Percentiles rank a stretch among this genome's conserved stretches.
phyloP scores from a whole-genome alignment of 108 stramenopile genomes.

The Parietichytrium sp. region DNA sequence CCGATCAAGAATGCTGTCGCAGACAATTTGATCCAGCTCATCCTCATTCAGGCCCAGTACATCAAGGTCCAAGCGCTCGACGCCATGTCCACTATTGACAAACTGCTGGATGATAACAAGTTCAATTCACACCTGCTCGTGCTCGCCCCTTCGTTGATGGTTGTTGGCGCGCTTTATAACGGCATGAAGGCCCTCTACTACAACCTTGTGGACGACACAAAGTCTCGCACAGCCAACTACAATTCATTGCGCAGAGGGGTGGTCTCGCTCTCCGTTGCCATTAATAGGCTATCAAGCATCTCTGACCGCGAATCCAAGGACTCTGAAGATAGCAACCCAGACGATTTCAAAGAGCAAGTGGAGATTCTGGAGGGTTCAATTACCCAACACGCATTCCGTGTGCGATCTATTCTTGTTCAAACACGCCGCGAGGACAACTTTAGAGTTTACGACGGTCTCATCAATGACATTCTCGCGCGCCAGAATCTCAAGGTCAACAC shows the following conservation, averaged over 20 bases:
- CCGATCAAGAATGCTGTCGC: neutral
- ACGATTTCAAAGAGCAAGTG: neutral
- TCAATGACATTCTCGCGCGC: neutral
- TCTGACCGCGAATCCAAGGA: neutral
- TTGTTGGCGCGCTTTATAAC: slow-evolving; percentile 16
- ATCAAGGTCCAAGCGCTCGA: neutral
- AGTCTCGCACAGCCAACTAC: neutral
- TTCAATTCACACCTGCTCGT: slow-evolving; percentile 30
- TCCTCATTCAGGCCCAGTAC: slow-evolving; percentile 18
- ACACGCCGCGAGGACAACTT: neutral
- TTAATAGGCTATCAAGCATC: neutral
- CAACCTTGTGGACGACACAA: slow-evolving; percentile 2
- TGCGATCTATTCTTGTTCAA: neutral
- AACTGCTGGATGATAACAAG: neutral
- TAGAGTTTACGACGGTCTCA: neutral
- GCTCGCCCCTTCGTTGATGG: neutral
- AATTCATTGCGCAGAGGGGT: neutral
- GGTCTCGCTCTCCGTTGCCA: neutral
- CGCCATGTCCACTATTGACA: slow-evolving; percentile 23
- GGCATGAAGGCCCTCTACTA: neutral
- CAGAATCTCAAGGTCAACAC: neutral
- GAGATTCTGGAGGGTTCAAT: neutral
- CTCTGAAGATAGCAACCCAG: too few relatives aligned
- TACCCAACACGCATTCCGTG: neutral
- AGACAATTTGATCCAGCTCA: neutral